Evolutionary conservation across 768 basidiomycete species (phyloP), one percentile per base, ranked within the genome.

Genomic region (Trametes sanguinea): DNA sequence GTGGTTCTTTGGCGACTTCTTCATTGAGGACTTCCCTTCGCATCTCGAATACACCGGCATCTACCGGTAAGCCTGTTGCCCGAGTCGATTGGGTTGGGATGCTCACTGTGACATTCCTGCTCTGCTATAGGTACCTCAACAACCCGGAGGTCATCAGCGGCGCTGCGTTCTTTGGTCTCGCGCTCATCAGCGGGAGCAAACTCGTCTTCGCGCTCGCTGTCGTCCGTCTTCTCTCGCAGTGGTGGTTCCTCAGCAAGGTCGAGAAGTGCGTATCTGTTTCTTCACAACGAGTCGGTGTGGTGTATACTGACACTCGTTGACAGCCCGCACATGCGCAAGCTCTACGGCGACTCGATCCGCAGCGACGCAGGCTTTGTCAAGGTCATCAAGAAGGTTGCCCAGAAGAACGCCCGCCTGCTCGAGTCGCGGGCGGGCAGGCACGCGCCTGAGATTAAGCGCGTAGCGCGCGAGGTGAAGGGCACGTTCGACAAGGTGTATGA

Each of bases 1-100:
- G 29, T 99, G 97, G 97, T 95, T 98, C 77, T 99, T 97, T 67
- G 95, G 94, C 27, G 94, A 96, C 75, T 96, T 96, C 77, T 95
- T 95, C 80, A 89, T 95, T 76, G 93, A 96, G 68, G 90, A 94
- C 64, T 95, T 92, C 74, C 94, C 96, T 3, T 77, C 90, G 0
- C 85, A 92, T 62, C 78, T 98, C 8, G 94, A 95, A 61, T 98
- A 98, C 73, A 95, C 94, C 54, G 97, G 97, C 35, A 98, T 99
- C 66, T 99, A 96, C 76, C 87, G 96, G 86, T 94, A 69, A 43
- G 5, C 7, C 42, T 14, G 42, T n/a, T 14, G 42, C 42, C 42
- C 10, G 42, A 14, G 8, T 13, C 42, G 42, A n/a, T n/a, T 5
- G 22, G 22, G 22, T 22, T 22, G 22, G 22, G 22, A 43, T n/a